Evolutionary conservation across 352 stramenopile genomes (phyloP).

Genomic region (Pythium guiyangense): DNA sequence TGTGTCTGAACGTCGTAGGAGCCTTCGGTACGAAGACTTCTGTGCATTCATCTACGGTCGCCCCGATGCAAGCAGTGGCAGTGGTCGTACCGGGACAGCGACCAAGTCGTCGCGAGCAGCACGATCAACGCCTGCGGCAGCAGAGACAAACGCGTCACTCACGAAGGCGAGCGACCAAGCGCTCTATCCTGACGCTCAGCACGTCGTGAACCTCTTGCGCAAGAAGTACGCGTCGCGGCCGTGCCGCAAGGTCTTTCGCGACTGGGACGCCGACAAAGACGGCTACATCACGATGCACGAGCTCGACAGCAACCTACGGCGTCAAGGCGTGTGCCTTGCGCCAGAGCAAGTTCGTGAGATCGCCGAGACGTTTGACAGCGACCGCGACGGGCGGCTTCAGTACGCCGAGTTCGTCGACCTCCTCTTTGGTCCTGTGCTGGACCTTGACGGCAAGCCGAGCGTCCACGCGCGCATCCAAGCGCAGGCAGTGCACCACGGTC

Average conservation of each 20-base stretch:
- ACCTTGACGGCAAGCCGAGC: conserved; percentile 11
- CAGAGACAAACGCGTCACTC: too few species aligned
- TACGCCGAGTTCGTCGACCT: conserved; percentile 49
- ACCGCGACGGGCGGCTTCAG: conserved; percentile 33
- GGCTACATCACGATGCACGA: conserved; percentile 38
- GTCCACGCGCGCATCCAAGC: conserved; percentile 3
- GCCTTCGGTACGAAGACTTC: conserved; percentile 47
- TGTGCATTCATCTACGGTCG: conserved; percentile 27
- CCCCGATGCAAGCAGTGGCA: background rate
- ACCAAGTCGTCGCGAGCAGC: background rate
- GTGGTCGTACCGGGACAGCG: background rate
- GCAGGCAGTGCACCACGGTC: conserved; percentile 5
- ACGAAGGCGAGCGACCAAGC: conserved; percentile 1
- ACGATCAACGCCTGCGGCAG: background rate
- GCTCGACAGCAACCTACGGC: conserved; percentile 37
- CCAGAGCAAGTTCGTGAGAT: conserved; percentile 33
- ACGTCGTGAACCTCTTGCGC: conserved; percentile 37
- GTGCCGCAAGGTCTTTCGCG: conserved; percentile 44
- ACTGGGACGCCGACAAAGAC: conserved; percentile 59
- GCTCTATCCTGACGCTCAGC: conserved; percentile 26
- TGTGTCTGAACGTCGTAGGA: conserved; percentile 14
- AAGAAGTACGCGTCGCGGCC: conserved; percentile 41
- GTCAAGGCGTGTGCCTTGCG: conserved; percentile 32
- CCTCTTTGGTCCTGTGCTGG: conserved; percentile 26
- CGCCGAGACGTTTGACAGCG: conserved; percentile 30